A percentile compares a stretch with the other conserved stretches of the same genome.
These are phyloP conservation scores for Clonostachys rhizophaga DNA, from an alignment of 2,329 filamentous ascomycete genomes.

Conservation along the genomic window DNA sequence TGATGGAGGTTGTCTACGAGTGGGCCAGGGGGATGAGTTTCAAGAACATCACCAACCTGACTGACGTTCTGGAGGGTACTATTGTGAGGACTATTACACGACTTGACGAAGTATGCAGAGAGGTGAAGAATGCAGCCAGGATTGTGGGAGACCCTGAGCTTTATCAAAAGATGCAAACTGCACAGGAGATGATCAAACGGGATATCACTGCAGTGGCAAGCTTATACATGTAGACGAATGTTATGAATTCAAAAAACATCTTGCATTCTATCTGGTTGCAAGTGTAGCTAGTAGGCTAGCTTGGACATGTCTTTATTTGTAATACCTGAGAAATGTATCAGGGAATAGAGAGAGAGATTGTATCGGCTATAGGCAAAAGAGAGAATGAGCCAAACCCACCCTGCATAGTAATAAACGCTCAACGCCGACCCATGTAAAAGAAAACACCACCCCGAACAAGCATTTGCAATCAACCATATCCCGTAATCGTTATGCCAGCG, in stretches of 20 bases:
- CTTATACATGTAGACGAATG: conserved; percentile 66
- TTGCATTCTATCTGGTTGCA: background rate
- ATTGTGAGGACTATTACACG: conserved; percentile 94
- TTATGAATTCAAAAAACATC: background rate
- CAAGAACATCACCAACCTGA: conserved; percentile 93
- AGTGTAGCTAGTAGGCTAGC: no score
- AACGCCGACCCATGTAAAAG: background rate
- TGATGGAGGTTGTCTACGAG: conserved; percentile 97
- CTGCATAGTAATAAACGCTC: background rate
- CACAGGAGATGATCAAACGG: conserved; percentile 95
- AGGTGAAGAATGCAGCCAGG: conserved; percentile 94
- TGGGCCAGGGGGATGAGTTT: conserved; percentile 98
- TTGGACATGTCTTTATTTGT: no score
- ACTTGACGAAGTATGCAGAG: conserved; percentile 91
- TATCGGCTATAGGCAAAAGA: background rate
- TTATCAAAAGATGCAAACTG: conserved; percentile 94
- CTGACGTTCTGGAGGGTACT: conserved; percentile 93
- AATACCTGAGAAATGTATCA: background rate
- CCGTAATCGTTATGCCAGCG: no score
- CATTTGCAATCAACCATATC: background rate
- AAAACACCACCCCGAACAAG: background rate
- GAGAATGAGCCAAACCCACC: background rate
- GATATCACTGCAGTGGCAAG: conserved; percentile 90
- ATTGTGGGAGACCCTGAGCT: conserved; percentile 92
- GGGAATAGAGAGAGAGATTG: background rate